phyloP scores from a whole-genome alignment of 2,329 filamentous ascomycete species.

The Sporothrix luriei region DNA sequence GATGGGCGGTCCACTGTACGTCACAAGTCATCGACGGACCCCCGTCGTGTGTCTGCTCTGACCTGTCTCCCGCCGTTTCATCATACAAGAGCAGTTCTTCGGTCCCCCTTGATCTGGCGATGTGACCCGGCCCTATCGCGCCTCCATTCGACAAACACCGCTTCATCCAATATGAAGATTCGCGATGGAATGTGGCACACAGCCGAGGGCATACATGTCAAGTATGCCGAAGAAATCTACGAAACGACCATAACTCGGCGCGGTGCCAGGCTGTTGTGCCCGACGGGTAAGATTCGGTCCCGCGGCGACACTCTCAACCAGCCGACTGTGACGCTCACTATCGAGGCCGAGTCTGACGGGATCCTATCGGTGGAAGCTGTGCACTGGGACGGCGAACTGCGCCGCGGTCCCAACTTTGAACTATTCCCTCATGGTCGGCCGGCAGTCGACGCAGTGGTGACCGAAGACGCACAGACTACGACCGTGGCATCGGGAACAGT shows the following conservation, averaged over 20 bases:
- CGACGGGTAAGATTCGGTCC: conserved; percentile 56
- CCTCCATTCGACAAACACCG: not conserved
- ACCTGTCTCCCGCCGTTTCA: too few relatives aligned
- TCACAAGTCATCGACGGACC: not conserved
- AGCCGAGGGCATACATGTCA: conserved; percentile 60
- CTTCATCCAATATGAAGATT: conserved; percentile 56
- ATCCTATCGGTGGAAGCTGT: conserved; percentile 62
- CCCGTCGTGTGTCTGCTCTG: not conserved
- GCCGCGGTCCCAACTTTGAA: conserved; percentile 59
- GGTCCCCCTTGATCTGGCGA: not conserved
- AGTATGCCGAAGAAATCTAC: conserved; percentile 68
- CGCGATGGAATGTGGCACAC: conserved; percentile 69
- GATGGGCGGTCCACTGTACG: too few relatives aligned
- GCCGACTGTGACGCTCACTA: conserved; percentile 56
- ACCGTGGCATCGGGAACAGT: conserved; percentile 56
- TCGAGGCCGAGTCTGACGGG: conserved; percentile 60
- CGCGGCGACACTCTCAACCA: conserved; percentile 61
- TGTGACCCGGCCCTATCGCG: not conserved
- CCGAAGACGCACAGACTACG: conserved; percentile 46
- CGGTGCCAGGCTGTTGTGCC: conserved; percentile 59
- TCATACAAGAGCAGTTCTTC: not conserved
- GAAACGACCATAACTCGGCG: conserved; percentile 53
- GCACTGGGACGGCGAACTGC: conserved; percentile 58
- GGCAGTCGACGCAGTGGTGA: conserved; percentile 44
- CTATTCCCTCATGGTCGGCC: conserved; percentile 58